Conservation (phyloP, 2,329 filamentous ascomycete genomes). For the Elsinoe necatrix region DNA sequence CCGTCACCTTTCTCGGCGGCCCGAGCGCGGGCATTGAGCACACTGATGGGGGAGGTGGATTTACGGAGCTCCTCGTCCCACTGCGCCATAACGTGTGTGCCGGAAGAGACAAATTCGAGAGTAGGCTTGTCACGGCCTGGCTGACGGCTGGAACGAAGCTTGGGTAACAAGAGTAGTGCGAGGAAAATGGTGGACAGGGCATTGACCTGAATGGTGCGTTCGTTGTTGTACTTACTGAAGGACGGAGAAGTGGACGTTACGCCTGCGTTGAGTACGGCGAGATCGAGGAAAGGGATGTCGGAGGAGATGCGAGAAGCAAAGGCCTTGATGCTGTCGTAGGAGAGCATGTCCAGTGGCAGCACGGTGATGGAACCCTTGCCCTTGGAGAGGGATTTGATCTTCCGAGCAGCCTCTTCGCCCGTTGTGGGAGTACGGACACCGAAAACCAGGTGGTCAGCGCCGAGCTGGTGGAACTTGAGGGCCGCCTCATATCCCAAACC, state of each 20-base stretch:
- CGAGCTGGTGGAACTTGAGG: slow-evolving; percentile 31
- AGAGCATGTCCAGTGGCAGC: slow-evolving; percentile 23
- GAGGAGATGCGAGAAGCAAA: slow-evolving; percentile 25
- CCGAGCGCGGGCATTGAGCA: neutral
- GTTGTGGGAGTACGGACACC: slow-evolving; percentile 30
- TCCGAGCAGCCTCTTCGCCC: slow-evolving; percentile 28
- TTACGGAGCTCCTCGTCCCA: neutral
- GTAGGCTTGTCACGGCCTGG: slow-evolving; percentile 12
- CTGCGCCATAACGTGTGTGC: neutral
- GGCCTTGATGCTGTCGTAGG: slow-evolving; percentile 21
- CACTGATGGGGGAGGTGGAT: neutral
- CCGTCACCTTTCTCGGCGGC: neutral
- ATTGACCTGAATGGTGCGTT: slow-evolving; percentile 49
- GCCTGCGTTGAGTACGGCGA: slow-evolving; percentile 36
- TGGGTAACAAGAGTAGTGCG: slow-evolving; percentile 42
- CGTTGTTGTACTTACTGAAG: slow-evolving; percentile 30
- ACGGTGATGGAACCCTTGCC: slow-evolving; percentile 28
- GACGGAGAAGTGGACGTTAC: slow-evolving; percentile 23
- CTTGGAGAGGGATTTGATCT: slow-evolving; percentile 24
- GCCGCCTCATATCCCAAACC: slow-evolving; percentile 34
- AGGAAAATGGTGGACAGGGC: slow-evolving; percentile 49
- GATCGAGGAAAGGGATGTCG: slow-evolving; percentile 29
- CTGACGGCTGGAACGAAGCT: slow-evolving; percentile 24
- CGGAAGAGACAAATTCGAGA: slow-evolving; percentile 12
- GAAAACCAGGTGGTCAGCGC: slow-evolving; percentile 33